These are phyloP conservation scores for Syncephalastrum racemosum DNA, from an alignment of 371 early-diverging fungal species.

Conservation along the genomic window DNA sequence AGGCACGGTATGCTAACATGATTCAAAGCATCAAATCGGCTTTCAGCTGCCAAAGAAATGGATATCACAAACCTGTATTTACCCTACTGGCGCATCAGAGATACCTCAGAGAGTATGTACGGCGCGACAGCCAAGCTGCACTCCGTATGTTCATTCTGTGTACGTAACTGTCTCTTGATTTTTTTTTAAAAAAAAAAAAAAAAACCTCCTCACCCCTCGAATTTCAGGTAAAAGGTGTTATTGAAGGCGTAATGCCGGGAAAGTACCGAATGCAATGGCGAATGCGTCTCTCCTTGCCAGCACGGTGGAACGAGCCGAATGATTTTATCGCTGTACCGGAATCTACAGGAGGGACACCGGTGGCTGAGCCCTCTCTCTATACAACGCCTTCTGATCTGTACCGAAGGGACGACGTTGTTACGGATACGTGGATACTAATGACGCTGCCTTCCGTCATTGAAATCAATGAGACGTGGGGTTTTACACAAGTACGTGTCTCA, in stretches of 20 bases:
- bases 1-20: neutral
- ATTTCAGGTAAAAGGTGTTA: constrained; percentile 11
- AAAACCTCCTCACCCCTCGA: neutral
- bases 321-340: constrained; percentile 10
- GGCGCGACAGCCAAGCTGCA: constrained; percentile 29
- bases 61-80: constrained; percentile 27
- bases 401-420: constrained; percentile 9
- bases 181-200: neutral
- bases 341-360: neutral
- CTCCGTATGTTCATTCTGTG: constrained; percentile 42
- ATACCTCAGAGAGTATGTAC: constrained; percentile 25
- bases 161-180: constrained; percentile 6
- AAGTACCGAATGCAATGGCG: constrained; percentile 22
- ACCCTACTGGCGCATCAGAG: constrained; percentile 36
- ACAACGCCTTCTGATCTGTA: constrained; percentile 16
- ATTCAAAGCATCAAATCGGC: constrained; percentile 5
- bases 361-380: neutral
- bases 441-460: constrained; percentile 11
- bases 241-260: constrained; percentile 21
- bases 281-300: constrained; percentile 12
- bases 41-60: constrained; percentile 32
- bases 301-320: constrained; percentile 20
- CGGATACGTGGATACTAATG: constrained; percentile 14
- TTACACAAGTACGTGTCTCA: constrained; percentile 8
- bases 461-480: constrained; percentile 10